phyloP scores from a whole-genome alignment of 2,329 filamentous ascomycete species.

The Pseudofabraea citricarpa region DNA sequence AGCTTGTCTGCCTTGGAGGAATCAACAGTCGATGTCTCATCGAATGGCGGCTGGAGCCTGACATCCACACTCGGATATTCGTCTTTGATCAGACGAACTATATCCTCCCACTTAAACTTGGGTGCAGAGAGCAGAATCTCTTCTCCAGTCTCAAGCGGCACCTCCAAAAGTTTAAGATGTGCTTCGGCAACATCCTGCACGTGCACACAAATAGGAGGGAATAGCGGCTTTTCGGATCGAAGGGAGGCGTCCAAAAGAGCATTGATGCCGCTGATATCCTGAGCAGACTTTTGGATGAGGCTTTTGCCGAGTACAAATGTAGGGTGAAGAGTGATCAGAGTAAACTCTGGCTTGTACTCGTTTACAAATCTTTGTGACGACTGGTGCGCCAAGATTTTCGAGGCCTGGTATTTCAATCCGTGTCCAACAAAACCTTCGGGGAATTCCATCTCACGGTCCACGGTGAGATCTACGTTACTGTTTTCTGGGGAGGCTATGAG shows the following conservation, averaged over 20 bases:
- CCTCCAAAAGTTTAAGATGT: neutral
- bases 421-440: neutral
- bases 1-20: neutral
- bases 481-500: no score
- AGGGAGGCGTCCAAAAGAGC: neutral
- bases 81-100: neutral
- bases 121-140: neutral
- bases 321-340: neutral
- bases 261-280: neutral
- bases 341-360: conserved; percentile 25
- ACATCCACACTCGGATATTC: neutral
- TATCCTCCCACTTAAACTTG: neutral
- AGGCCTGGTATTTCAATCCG: neutral
- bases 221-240: neutral
- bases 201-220: neutral
- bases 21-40: neutral
- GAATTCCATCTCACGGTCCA: no score
- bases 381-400: neutral
- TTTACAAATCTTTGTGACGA: neutral
- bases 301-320: neutral
- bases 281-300: neutral
- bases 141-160: neutral
- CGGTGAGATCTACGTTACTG: no score
- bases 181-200: neutral
- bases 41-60: neutral